Percentiles rank a stretch among this genome's conserved stretches.
phyloP scores from a whole-genome alignment of 345 rosid genomes.

The Syzygium oleosum region DNA sequence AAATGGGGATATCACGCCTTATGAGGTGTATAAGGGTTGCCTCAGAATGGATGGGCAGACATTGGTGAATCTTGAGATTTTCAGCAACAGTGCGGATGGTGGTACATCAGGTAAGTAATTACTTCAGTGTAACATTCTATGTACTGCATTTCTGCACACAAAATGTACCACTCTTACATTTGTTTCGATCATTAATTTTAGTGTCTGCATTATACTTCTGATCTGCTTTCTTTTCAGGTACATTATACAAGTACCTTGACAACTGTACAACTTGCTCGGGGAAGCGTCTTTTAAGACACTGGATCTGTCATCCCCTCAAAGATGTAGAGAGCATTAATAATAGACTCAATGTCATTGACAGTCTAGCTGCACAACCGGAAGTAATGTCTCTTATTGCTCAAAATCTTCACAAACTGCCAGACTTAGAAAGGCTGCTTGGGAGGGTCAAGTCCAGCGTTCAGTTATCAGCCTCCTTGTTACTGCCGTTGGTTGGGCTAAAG shows the following conservation, averaged over 20 bases:
- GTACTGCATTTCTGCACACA: not conserved
- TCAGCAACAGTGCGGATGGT: slow-evolving; percentile 70
- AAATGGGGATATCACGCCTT: slow-evolving; percentile 70
- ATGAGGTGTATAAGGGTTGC: slow-evolving; percentile 73
- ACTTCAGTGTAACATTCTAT: not conserved
- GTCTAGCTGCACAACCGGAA: slow-evolving; percentile 43
- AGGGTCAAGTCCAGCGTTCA: slow-evolving; percentile 62
- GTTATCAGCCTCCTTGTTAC: slow-evolving; percentile 47
- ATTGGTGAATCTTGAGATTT: slow-evolving; percentile 83
- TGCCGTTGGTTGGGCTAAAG: slow-evolving; percentile 72
- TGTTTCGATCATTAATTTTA: not conserved
- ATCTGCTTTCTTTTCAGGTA: slow-evolving; percentile 43
- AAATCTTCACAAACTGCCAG: slow-evolving; percentile 69
- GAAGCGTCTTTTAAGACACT: slow-evolving; percentile 73
- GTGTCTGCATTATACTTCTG: not conserved
- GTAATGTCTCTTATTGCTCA: slow-evolving; percentile 37
- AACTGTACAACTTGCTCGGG: slow-evolving; percentile 78
- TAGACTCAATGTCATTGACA: slow-evolving; percentile 69
- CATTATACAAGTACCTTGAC: slow-evolving; percentile 78
- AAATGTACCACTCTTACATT: not conserved
- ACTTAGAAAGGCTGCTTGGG: slow-evolving; percentile 82
- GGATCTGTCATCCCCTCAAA: slow-evolving; percentile 97
- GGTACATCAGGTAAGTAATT: slow-evolving; percentile 59
- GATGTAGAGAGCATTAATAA: slow-evolving; percentile 59
- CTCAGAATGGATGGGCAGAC: slow-evolving; percentile 96